Conservation (phyloP, 2,329 filamentous ascomycete species). For the Ambrosiella xylebori region DNA sequence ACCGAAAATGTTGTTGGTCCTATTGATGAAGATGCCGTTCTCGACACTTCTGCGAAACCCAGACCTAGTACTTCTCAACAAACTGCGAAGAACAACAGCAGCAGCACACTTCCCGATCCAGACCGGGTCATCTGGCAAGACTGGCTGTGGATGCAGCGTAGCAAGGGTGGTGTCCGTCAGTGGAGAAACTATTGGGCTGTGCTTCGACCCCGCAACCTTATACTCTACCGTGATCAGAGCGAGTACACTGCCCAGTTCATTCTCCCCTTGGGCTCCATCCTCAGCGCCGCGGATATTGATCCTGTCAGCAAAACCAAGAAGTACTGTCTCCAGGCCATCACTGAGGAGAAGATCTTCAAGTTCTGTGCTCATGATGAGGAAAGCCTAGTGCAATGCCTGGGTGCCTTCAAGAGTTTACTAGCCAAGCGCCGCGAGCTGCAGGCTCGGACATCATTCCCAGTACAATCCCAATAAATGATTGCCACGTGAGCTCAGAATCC, state of each 20-base stretch:
- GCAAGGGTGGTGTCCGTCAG: slow-evolving; percentile 65
- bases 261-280: slow-evolving; percentile 57
- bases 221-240: slow-evolving; percentile 80
- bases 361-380: slow-evolving; percentile 72
- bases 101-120: slow-evolving; percentile 42
- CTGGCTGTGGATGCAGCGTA: slow-evolving; percentile 70
- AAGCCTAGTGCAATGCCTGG: slow-evolving; percentile 64
- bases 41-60: slow-evolving; percentile 5
- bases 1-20: slow-evolving; percentile 32
- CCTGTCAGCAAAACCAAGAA: slow-evolving; percentile 69
- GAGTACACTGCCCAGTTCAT: slow-evolving; percentile 82
- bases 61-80: slow-evolving; percentile 3
- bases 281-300: slow-evolving; percentile 86
- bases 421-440: slow-evolving; percentile 50
- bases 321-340: slow-evolving; percentile 82
- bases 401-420: slow-evolving; percentile 75
- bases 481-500: not conserved
- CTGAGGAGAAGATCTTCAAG: slow-evolving; percentile 70
- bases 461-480: not conserved
- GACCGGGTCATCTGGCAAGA: slow-evolving; percentile 92
- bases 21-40: slow-evolving; percentile 17
- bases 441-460: slow-evolving; percentile 17
- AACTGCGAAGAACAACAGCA: slow-evolving; percentile 20
- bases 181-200: slow-evolving; percentile 96
- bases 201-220: slow-evolving; percentile 65